Evolutionary conservation across 345 rosid species (phyloP).

Genomic region (Hibiscus syriacus): DNA sequence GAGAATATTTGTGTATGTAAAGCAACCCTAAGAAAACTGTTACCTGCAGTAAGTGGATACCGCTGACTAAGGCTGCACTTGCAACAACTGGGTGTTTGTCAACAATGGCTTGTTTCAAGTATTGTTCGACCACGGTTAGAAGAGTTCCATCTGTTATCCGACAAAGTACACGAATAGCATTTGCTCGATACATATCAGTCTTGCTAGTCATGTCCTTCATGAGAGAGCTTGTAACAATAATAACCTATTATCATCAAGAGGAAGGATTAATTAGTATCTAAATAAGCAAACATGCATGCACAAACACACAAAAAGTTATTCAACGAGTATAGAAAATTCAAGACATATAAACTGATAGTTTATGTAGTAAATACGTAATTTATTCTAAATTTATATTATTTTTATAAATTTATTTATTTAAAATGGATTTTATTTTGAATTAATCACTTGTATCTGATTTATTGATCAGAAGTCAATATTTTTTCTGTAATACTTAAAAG

Average conservation of each 20-base stretch:
- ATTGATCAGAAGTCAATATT: too few relatives aligned
- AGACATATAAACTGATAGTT: too few relatives aligned
- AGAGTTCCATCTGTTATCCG: slow-evolving; percentile 90
- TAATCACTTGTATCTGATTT: too few relatives aligned
- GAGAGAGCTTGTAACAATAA: slow-evolving; percentile 93
- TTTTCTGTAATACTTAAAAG: too few relatives aligned
- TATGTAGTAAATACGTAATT: too few relatives aligned
- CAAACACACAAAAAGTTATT: not conserved
- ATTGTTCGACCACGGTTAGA: slow-evolving; percentile 83
- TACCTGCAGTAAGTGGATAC: slow-evolving; percentile 94
- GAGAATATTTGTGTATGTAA: too few relatives aligned
- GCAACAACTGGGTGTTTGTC: slow-evolving; percentile 98
- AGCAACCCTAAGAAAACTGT: not conserved
- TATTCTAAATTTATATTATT: too few relatives aligned
- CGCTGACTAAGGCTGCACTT: slow-evolving; percentile 98
- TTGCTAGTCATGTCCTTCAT: slow-evolving; percentile 99
- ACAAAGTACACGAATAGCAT: slow-evolving; percentile 97
- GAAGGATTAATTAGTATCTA: slow-evolving; percentile 17
- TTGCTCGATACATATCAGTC: slow-evolving; percentile 94
- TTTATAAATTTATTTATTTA: too few relatives aligned
- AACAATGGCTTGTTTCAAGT: slow-evolving; percentile 95
- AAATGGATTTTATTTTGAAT: too few relatives aligned
- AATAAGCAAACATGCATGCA: not conserved
- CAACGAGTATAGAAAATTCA: not conserved
- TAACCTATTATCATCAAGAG: slow-evolving; percentile 42